Percentiles rank a stretch among this genome's conserved stretches.
Conservation (phyloP, 169 alveolate species). For the Plasmodium knowlesi region DNA sequence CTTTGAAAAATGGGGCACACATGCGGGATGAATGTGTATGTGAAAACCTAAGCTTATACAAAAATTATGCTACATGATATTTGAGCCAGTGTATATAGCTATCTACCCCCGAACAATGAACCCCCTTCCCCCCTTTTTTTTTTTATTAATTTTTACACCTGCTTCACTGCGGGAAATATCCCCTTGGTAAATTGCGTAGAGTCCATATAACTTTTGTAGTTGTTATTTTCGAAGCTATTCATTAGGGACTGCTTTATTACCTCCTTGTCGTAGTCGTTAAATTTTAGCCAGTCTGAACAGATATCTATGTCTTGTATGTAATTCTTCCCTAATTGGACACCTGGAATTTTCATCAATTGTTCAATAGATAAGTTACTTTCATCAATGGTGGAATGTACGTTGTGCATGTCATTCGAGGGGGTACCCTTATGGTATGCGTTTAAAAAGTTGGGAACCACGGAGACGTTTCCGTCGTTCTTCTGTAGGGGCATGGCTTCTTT, state of each 20-base stretch:
- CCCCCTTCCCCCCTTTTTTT: not conserved
- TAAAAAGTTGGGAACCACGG: constrained; percentile 1
- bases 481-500: constrained; percentile 19
- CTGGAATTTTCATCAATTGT: constrained; percentile 69
- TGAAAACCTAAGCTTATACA: not conserved
- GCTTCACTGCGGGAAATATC: not conserved
- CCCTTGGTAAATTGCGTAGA: constrained; percentile 17
- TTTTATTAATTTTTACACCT: not conserved
- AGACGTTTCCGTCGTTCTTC: constrained; percentile 1
- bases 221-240: constrained; percentile 22
- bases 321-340: constrained; percentile 58
- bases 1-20: not conserved
- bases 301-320: constrained; percentile 60
- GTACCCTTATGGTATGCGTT: not conserved
- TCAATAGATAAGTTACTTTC: constrained; percentile 25
- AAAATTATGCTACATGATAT: not conserved
- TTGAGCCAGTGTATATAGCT: not conserved
- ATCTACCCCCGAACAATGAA: not conserved
- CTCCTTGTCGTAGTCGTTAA: constrained; percentile 59
- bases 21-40: not conserved
- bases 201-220: constrained; percentile 17
- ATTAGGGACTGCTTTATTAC: constrained; percentile 50
- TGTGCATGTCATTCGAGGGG: constrained; percentile 14
- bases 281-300: constrained; percentile 63
- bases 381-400: not conserved